Evolutionary conservation across 306 rosid genomes (phyloP), one percentile per base, ranked within the genome.

Genomic region (Elaeagnus macrophylla): DNA sequence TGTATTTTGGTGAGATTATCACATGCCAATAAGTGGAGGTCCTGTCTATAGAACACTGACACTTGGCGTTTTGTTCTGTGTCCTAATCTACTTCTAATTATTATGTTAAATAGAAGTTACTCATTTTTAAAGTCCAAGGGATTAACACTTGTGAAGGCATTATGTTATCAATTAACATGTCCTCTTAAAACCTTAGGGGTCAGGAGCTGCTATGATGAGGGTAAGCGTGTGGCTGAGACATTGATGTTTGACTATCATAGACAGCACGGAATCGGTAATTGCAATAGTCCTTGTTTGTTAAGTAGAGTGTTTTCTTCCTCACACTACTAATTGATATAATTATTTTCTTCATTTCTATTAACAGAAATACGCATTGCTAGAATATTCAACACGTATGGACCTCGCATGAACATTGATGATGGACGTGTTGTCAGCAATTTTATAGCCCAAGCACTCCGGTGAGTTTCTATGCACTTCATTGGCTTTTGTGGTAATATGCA

Each of bases 371-470:
- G 95, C 14, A 71, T 91, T 70, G 97, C 97, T 13, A 81, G 97
- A 76, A 91, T 91, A 74, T 91, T 91, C 41, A 91, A 91, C 73
- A 91, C 97, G 47, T 91, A 91, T 11, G 97, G 97, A n/a, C 94
- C 97, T 7, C 97, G 97, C 70, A 91, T 91, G 97, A 91, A 86
- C 63, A 91, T 91, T 47, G 97, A 91, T 25, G 97, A 91, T 67
- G 97, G 97, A 0, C 97, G 97, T 68, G 97, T 86, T 2, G 97
- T 91, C 39, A 91, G 97, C 83, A 91, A 91, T 76, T 91, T 91
- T 71, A 81, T 91, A 61, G 97, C 97, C 44, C 97, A 91, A 82
- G 94, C 95, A 9, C 68, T 91, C 66, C 94, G 97, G 97, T 91
- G 70, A 61, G 72, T 59, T 57, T 54, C 35, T 51, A 44, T 39